Percentiles rank a stretch among this genome's conserved stretches.
Conservation (phyloP, 257 asterid genomes). For the Fraxinus quadrangulata region DNA sequence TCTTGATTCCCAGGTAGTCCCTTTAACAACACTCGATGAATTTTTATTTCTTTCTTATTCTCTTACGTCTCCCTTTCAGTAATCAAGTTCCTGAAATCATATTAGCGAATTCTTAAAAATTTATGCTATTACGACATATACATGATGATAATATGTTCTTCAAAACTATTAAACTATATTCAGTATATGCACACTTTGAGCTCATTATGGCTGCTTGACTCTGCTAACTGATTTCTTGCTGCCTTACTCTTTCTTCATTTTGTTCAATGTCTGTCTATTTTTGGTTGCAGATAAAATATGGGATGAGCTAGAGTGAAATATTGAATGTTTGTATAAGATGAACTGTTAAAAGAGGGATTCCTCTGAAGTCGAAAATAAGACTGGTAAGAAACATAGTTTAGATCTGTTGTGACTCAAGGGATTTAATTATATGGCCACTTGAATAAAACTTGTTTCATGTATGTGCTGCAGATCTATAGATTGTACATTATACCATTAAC, state of each 20-base stretch:
- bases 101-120: too few relatives aligned
- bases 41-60: too few relatives aligned
- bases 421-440: conserved; percentile 23
- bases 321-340: not conserved
- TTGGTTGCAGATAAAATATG: conserved; percentile 30
- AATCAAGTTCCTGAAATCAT: not conserved
- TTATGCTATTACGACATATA: too few relatives aligned
- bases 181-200: too few relatives aligned
- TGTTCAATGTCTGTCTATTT: not conserved
- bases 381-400: conserved; percentile 11
- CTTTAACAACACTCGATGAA: too few relatives aligned
- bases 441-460: conserved; percentile 18
- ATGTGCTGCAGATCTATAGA: conserved; percentile 24
- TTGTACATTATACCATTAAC: conserved; percentile 25
- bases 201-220: not conserved
- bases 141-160: too few relatives aligned
- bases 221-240: not conserved
- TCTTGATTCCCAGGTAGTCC: conserved; percentile 31
- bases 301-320: conserved; percentile 11
- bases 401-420: conserved; percentile 14
- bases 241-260: not conserved
- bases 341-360: conserved; percentile 4
- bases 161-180: too few relatives aligned
- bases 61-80: too few relatives aligned
- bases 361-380: conserved; percentile 18